These are phyloP conservation scores for Lagenaria siceraria DNA, from an alignment of 306 rosid genomes.

Conservation along the genomic window DNA sequence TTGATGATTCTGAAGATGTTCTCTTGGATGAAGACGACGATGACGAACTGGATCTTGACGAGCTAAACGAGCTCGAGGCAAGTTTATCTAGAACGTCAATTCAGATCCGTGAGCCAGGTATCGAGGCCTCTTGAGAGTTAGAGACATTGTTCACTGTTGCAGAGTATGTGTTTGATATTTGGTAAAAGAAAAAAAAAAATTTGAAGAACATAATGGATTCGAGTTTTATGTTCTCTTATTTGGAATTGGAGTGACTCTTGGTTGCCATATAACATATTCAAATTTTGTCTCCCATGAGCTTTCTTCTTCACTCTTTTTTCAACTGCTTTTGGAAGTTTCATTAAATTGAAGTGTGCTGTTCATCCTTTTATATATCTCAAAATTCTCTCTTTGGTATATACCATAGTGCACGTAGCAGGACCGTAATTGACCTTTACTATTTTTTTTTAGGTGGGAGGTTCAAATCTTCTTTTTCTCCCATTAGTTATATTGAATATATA, in stretches of 20 bases:
- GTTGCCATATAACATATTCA: conserved; percentile 2
- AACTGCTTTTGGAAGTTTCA: not conserved
- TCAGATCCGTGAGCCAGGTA: conserved; percentile 10
- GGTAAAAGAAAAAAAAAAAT: not conserved
- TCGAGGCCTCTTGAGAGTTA: conserved; percentile 1
- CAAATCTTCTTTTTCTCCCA: too few species aligned
- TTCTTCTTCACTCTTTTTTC: not conserved
- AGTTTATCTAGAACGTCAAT: conserved; percentile 12
- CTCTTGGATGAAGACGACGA: conserved; percentile 11
- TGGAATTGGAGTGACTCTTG: not conserved
- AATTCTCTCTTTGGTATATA: too few species aligned
- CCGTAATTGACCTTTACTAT: too few species aligned
- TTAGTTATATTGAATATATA: too few species aligned
- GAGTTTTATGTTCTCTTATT: not conserved
- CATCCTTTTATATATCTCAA: not conserved
- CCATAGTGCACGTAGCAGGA: too few species aligned
- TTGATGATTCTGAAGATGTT: conserved; percentile 6
- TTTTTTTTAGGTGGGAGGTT: too few species aligned
- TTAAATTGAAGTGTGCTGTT: not conserved
- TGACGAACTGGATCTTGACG: conserved; percentile 8
- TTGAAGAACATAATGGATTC: conserved; percentile 2
- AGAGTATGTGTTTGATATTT: not conserved
- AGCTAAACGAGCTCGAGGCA: conserved; percentile 12
- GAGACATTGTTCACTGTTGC: not conserved
- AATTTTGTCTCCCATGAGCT: not conserved